phyloP scores from a whole-genome alignment of 176 grass and related monocot genomes.

The Eleusine indica region DNA sequence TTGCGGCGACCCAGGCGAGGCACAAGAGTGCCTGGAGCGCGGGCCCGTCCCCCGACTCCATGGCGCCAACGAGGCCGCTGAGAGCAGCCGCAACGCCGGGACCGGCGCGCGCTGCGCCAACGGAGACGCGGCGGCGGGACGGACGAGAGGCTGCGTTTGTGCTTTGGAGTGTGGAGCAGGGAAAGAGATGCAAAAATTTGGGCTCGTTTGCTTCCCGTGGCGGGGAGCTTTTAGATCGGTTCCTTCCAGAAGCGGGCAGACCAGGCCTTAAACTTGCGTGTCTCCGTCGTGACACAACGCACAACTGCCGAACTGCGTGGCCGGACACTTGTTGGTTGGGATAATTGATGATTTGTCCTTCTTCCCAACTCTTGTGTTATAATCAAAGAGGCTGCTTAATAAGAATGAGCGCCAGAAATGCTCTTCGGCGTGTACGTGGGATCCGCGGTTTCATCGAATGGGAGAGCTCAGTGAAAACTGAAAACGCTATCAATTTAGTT shows the following conservation, averaged over 20 bases:
- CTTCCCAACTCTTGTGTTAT: no score
- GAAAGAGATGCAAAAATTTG: constrained; percentile 16
- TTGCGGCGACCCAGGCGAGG: constrained; percentile 53
- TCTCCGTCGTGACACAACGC: background rate
- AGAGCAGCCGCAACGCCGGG: background rate
- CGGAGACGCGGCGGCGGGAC: background rate
- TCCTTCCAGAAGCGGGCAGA: background rate
- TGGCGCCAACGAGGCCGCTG: background rate
- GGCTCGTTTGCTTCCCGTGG: constrained; percentile 23
- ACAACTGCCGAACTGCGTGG: background rate
- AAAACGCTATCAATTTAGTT: no score
- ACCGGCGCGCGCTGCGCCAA: no score
- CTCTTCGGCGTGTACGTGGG: no score
- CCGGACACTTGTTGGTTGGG: background rate
- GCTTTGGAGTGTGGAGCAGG: constrained; percentile 2
- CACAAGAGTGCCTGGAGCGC: constrained; percentile 44
- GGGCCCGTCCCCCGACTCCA: constrained; percentile 39
- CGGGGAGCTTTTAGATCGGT: constrained; percentile 18
- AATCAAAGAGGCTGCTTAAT: no score
- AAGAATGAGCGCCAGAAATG: no score
- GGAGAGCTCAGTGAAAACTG: no score
- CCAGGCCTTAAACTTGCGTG: background rate
- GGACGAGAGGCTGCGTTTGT: background rate
- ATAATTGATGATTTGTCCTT: background rate
- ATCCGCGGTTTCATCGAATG: no score